These are phyloP conservation scores for Polysphondylium violaceum DNA, from an alignment of 78 protist genomes.

Conservation along the genomic window DNA sequence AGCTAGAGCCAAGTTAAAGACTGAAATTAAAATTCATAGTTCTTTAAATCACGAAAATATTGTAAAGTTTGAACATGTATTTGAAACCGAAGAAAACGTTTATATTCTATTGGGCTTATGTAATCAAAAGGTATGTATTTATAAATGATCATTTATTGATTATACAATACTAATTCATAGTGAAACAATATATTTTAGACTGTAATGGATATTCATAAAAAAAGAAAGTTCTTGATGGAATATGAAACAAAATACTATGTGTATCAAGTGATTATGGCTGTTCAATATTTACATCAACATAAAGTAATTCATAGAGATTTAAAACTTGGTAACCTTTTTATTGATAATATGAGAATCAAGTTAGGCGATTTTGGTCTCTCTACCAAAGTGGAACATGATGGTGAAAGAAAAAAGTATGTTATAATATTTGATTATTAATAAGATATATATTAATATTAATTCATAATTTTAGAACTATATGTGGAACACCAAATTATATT, in stretches of 20 bases:
- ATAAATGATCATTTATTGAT: constrained; percentile 78
- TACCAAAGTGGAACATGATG: constrained; percentile 82
- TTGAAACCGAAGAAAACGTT: constrained; percentile 94
- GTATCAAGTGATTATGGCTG: constrained; percentile 82
- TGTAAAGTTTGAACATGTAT: constrained; percentile 89
- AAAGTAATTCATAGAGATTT: constrained; percentile 81
- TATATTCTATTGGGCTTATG: constrained; percentile 97
- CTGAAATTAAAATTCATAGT: constrained; percentile 96
- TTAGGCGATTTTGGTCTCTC: constrained; percentile 99
- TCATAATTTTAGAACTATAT: constrained; percentile 90
- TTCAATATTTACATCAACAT: constrained; percentile 59
- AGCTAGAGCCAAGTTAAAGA: constrained; percentile 85
- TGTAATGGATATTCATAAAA: constrained; percentile 75
- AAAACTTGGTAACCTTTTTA: constrained; percentile 95
- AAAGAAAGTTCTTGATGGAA: constrained; percentile 56
- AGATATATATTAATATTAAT: not conserved
- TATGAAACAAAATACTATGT: constrained; percentile 54
- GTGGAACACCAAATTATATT: constrained; percentile 99
- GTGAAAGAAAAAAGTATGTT: constrained; percentile 93
- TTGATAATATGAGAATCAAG: constrained; percentile 89
- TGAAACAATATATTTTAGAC: constrained; percentile 42
- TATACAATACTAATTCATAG: no score
- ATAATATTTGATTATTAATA: not conserved
- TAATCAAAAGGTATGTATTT: constrained; percentile 85
- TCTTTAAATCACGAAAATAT: constrained; percentile 92